A percentile compares a stretch with the other conserved stretches of the same genome.
Conservation (phyloP, 495 filamentous ascomycete species). For the Xylaria bambusicola region DNA sequence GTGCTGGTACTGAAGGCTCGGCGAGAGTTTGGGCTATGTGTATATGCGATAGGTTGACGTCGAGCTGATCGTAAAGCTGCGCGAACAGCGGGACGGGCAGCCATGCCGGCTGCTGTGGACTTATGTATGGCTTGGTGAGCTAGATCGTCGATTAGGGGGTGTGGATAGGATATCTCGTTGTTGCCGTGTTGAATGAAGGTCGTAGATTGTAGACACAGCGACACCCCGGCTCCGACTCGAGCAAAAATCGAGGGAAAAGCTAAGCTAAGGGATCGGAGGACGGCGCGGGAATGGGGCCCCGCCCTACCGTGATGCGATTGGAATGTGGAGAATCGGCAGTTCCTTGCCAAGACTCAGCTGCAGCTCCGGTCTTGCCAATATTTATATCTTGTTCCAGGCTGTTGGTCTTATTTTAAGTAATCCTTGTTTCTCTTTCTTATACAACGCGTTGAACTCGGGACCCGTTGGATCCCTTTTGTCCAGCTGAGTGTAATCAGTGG, state of each 20-base stretch:
- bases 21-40: background rate
- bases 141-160: too few species aligned
- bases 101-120: slow-evolving; percentile 21
- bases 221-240: background rate
- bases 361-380: background rate
- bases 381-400: background rate
- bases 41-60: slow-evolving; percentile 9
- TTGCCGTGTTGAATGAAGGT: too few species aligned
- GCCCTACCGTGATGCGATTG: background rate
- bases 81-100: slow-evolving; percentile 26
- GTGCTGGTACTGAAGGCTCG: slow-evolving; percentile 11
- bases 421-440: too few species aligned
- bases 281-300: slow-evolving; percentile 1
- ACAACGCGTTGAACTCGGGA: too few species aligned
- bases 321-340: background rate
- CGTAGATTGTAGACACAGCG: too few species aligned
- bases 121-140: background rate
- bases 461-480: too few species aligned
- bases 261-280: slow-evolving; percentile 11
- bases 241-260: slow-evolving; percentile 4
- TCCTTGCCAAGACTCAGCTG: slow-evolving; percentile 5
- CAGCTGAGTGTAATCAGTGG: too few species aligned
- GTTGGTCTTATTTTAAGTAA: too few species aligned
- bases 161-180: background rate
- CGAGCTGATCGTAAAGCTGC: slow-evolving; percentile 22